Base-by-base conservation (phyloP, 2,329 filamentous ascomycete species). In the Alternaria infectoria region DNA sequence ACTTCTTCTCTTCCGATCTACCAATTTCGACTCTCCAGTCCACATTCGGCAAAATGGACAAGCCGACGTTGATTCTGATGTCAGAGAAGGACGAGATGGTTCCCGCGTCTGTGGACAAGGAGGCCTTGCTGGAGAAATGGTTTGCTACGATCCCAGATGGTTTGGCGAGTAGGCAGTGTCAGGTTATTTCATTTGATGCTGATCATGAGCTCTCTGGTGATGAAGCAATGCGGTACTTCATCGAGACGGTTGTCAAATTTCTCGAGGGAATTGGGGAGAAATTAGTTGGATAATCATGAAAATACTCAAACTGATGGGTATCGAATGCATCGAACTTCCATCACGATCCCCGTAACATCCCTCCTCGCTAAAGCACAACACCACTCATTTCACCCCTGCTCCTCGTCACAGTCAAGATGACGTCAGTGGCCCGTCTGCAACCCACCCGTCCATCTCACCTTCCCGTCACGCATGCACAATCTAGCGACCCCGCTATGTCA, bases 31-130 rank as follows among this genome's bases (percentile, higher is more conserved):
- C 44, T 2, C 30, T 56, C 9, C 43, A 44, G 12, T 25, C 17
- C 12, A 56, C n/a, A 3, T 60, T 60, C 59, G n/a, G 64, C 12
- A 62, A 43, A 25, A 28, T 72, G 9, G 54, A 58, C 4, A 66
- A 45, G 19, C 57, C 67, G 8, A 67, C 50, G 4, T 40, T 69
- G 21, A 60, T 71, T 2, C 13, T 67, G 50, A 58, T 62, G 3
- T 66, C 65, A 3, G 62, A 65, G 17, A 59, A 66, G 1, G 67
- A 72, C 47, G 67, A 72, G 47, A 64, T 70, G 61, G 61, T 72
- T 11, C 67, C 65, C 6, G 8, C 49, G 9, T 36, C 7, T 1
- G 62, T 71, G 15, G 45, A 70, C 40, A 70, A 69, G 13, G 17
- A 30, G 10, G 50, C 25, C 4, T 17, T 69, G 28, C 56, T 70